Evolutionary conservation across 345 rosid genomes (phyloP), one percentile per base, ranked within the genome.

Genomic region (Salix koriyanagi): DNA sequence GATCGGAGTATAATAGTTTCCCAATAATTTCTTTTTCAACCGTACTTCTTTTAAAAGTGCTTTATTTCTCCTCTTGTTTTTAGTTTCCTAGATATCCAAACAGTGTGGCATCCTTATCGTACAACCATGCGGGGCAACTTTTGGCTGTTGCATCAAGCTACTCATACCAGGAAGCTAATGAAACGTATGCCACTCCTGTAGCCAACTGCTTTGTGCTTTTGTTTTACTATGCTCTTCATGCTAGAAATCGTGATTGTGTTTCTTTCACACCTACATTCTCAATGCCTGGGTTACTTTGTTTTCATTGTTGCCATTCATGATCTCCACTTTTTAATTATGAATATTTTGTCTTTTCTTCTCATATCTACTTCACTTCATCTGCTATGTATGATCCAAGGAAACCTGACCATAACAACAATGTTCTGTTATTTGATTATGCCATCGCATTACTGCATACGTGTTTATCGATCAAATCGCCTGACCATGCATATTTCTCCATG

Each of bases 141-240:
- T 83, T 94, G 81, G 98, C 98, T 0, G 85, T 92, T 72, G 97
- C 95, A 75, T 85, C 92, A 72, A 88, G 93, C 80, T 78, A 82
- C 82, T 88, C 91, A 41, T 91, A 90, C 81, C 88, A 90, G 77
- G 89, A 88, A 84, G 94, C 91, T 56, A 80, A 74, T 72, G 95
- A 91, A 85, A 80, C 72, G 98, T 94, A 77, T 86, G 94, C 36
- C 79, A 26, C 50, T 82, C 54, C 75, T 46, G 48, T 26, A 11
- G n/a, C 34, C 64, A 70, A 21, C 68, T 69, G 16, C 36, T 30
- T 25, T 14, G 18, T 32, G 13, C 30, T 69, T 32, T 39, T n/a
- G 12, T 21, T 30, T 25, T 14, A 30, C n/a, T 26, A 1, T 68
- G 5, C 16, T 28, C 25, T 41, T 41, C 67, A n/a, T 41, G 19